phyloP scores from a whole-genome alignment of 352 stramenopile genomes.

The Phytophthora colocasiae region DNA sequence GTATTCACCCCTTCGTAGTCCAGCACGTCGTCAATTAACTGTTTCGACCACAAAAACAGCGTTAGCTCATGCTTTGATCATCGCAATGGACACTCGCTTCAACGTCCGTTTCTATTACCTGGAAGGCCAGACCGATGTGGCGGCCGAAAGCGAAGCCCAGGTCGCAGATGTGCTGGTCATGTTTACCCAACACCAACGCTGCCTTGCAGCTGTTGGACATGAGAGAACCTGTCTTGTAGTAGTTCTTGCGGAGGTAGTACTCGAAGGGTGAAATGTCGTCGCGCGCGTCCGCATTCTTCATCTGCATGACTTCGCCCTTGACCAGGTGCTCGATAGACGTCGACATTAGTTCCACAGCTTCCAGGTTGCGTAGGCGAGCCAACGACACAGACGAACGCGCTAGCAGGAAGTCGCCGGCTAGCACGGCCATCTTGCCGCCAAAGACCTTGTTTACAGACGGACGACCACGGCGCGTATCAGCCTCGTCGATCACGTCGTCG shows the following conservation, averaged over 20 bases:
- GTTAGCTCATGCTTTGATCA: constrained; percentile 22
- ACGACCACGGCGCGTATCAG: constrained; percentile 94
- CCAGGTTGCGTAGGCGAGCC: constrained; percentile 93
- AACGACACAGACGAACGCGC: constrained; percentile 96
- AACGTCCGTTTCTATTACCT: constrained; percentile 67
- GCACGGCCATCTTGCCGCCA: constrained; percentile 98
- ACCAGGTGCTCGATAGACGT: constrained; percentile 99
- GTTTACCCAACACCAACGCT: constrained; percentile 93
- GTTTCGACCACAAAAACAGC: constrained; percentile 11
- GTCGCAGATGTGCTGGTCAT: constrained; percentile 83
- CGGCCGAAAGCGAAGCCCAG: constrained; percentile 97
- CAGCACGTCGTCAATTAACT: constrained; percentile 98
- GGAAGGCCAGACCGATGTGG: constrained; percentile 98
- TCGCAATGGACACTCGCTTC: constrained; percentile 17
- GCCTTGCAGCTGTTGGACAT: constrained; percentile 98
- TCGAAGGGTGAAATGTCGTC: constrained; percentile 90
- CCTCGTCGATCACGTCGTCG: constrained; percentile 99
- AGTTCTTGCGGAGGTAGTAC: constrained; percentile 99
- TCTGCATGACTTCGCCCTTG: constrained; percentile 99
- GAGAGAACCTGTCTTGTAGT: constrained; percentile 99
- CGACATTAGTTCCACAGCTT: constrained; percentile 98
- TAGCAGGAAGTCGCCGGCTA: constrained; percentile 98
- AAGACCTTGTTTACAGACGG: constrained; percentile 97
- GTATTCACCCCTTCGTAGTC: constrained; percentile 96
- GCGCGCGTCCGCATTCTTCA: constrained; percentile 88